Conservation (phyloP, 2,329 filamentous ascomycete genomes). For the Bipolaris victoriae region DNA sequence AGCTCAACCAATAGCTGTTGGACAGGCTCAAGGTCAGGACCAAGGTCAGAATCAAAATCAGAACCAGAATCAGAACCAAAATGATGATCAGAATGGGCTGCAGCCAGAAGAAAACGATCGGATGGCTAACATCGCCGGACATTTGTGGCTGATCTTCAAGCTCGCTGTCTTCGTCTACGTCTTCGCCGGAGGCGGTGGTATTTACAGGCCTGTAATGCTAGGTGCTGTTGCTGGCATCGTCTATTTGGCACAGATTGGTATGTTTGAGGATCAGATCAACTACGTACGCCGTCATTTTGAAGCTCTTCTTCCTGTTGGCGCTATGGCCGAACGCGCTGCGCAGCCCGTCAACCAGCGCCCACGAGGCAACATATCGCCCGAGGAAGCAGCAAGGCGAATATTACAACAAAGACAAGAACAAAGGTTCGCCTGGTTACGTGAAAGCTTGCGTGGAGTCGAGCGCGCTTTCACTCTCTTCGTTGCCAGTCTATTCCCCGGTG, state of each 20-base stretch:
- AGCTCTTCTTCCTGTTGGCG: constrained; percentile 44
- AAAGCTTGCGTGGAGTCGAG: constrained; percentile 56
- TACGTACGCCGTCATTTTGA: constrained; percentile 53
- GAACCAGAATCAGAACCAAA: constrained; percentile 14
- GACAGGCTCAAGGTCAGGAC: constrained; percentile 21
- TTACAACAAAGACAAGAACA: constrained; percentile 45
- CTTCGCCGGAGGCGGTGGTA: constrained; percentile 55
- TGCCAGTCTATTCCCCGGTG: constrained; percentile 66
- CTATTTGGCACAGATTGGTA: constrained; percentile 51
- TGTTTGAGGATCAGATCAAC: constrained; percentile 51
- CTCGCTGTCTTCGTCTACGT: constrained; percentile 66
- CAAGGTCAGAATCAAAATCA: constrained; percentile 22
- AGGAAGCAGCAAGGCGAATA: constrained; percentile 51
- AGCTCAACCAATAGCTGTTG: constrained; percentile 20
- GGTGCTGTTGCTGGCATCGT: constrained; percentile 49
- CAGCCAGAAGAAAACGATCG: constrained; percentile 34
- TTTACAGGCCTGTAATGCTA: constrained; percentile 51
- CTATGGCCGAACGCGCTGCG: constrained; percentile 27
- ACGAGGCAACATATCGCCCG: constrained; percentile 44
- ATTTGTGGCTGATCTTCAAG: constrained; percentile 64
- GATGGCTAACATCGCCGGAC: constrained; percentile 38
- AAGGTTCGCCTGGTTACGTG: constrained; percentile 38
- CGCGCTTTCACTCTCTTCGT: constrained; percentile 66
- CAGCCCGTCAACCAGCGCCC: constrained; percentile 18
- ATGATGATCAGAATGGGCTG: constrained; percentile 16